Evolutionary conservation across 1,284 basidiomycete species (phyloP).

Genomic region (Leucoagaricus sp.): DNA sequence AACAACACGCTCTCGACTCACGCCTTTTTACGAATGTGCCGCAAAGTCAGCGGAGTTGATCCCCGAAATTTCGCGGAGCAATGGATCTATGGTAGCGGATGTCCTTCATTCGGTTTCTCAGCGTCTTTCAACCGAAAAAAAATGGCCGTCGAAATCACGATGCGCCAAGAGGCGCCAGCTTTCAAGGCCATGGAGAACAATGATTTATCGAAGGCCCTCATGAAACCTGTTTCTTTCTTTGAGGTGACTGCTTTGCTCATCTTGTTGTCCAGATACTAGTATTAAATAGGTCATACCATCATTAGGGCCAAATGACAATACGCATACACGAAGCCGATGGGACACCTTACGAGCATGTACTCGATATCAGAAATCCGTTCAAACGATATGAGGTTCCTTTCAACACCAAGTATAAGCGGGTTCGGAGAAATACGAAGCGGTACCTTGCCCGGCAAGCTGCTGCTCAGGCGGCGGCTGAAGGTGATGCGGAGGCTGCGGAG

Average conservation of each 20-base stretch:
- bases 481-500: slow-evolving; percentile 87
- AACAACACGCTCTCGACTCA: slow-evolving; percentile 90
- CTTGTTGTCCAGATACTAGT: too few species aligned
- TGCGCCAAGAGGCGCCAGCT: slow-evolving; percentile 87
- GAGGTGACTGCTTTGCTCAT: slow-evolving; percentile 72
- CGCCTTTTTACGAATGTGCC: slow-evolving; percentile 88
- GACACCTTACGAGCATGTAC: slow-evolving; percentile 97
- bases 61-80: slow-evolving; percentile 92
- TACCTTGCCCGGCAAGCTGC: slow-evolving; percentile 93
- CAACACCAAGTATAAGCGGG: slow-evolving; percentile 99
- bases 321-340: slow-evolving; percentile 99
- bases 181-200: slow-evolving; percentile 67
- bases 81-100: slow-evolving; percentile 98
- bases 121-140: slow-evolving; percentile 97
- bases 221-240: slow-evolving; percentile 87
- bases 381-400: slow-evolving; percentile 97
- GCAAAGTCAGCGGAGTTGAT: slow-evolving; percentile 93
- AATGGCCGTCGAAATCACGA: slow-evolving; percentile 95
- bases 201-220: slow-evolving; percentile 64
- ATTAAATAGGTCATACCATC: slow-evolving; percentile 7
- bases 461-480: slow-evolving; percentile 90
- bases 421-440: slow-evolving; percentile 91
- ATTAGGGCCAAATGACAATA: slow-evolving; percentile 95
- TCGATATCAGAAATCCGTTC: slow-evolving; percentile 86
- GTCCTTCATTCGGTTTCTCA: slow-evolving; percentile 87